Conservation (phyloP, 495 filamentous ascomycete species). For the Tuber aestivum region DNA sequence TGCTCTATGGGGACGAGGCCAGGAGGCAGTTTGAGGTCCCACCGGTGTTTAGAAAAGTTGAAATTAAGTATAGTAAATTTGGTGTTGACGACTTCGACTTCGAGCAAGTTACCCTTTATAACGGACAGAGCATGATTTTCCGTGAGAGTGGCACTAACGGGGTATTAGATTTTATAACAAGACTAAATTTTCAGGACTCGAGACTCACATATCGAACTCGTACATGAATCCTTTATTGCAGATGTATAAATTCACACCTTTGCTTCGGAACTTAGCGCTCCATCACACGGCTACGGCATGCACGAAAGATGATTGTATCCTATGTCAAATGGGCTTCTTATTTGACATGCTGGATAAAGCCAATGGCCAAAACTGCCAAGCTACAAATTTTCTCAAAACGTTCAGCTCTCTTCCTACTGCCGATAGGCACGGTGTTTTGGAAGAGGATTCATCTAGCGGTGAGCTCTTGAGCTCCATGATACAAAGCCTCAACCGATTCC, state of each 20-base stretch:
- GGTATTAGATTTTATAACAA: conserved; percentile 76
- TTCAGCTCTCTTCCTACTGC: conserved; percentile 73
- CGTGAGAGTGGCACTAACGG: conserved; percentile 4
- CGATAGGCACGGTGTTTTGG: conserved; percentile 64
- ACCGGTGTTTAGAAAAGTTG: conserved; percentile 77
- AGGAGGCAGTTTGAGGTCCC: conserved; percentile 59
- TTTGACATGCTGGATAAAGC: conserved; percentile 99
- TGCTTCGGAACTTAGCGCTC: conserved; percentile 83
- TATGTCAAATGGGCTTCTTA: conserved; percentile 92
- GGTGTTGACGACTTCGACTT: conserved; percentile 98
- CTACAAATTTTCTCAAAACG: conserved; percentile 90
- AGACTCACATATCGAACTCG: conserved; percentile 93
- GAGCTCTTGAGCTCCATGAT: conserved; percentile 66
- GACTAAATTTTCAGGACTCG: conserved; percentile 79
- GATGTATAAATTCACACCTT: conserved; percentile 79
- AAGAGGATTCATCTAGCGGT: conserved; percentile 65
- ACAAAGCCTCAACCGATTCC: conserved; percentile 68
- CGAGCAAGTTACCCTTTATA: conserved; percentile 53
- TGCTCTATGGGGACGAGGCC: conserved; percentile 52
- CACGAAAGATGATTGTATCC: conserved; percentile 69
- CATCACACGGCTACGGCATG: conserved; percentile 81
- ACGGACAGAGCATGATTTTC: background rate
- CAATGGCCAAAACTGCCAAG: conserved; percentile 84
- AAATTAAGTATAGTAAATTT: conserved; percentile 96
- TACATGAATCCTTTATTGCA: conserved; percentile 93